Percentiles rank a stretch among this genome's conserved stretches.
phyloP scores from a whole-genome alignment of 306 rosid species.

The Ormosia emarginata region DNA sequence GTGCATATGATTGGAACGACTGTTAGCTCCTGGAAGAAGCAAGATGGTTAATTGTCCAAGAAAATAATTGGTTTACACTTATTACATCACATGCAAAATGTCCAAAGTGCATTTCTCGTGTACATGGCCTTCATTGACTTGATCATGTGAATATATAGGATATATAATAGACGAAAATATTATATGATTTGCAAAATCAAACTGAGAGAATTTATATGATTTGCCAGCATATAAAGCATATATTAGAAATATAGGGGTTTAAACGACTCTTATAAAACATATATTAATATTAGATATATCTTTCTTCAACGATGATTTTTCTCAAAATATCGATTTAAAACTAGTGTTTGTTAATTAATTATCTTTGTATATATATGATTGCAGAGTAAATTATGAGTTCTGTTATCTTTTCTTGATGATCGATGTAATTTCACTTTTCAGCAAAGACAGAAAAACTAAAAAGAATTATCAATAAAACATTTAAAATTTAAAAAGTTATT shows the following conservation, averaged over 20 bases:
- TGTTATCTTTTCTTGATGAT: neutral
- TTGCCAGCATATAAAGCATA: no score
- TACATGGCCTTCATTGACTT: neutral
- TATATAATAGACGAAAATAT: no score
- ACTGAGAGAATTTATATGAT: no score
- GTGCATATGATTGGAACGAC: neutral
- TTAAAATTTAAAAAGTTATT: neutral
- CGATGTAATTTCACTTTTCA: neutral
- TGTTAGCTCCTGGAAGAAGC: neutral
- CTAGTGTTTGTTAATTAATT: no score
- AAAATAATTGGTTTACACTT: neutral
- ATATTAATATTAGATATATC: no score
- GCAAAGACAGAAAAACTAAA: neutral
- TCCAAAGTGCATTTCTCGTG: neutral
- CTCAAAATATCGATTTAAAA: neutral
- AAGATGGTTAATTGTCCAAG: slow-evolving; percentile 31
- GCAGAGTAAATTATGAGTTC: no score
- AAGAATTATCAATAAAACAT: neutral
- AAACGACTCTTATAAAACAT: no score
- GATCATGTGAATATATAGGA: no score
- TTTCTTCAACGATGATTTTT: no score
- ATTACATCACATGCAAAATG: neutral
- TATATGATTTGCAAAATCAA: no score
- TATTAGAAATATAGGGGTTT: no score
- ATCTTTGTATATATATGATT: no score